Conservation (phyloP, 257 asterid species). For the Gynochthodes officinalis region DNA sequence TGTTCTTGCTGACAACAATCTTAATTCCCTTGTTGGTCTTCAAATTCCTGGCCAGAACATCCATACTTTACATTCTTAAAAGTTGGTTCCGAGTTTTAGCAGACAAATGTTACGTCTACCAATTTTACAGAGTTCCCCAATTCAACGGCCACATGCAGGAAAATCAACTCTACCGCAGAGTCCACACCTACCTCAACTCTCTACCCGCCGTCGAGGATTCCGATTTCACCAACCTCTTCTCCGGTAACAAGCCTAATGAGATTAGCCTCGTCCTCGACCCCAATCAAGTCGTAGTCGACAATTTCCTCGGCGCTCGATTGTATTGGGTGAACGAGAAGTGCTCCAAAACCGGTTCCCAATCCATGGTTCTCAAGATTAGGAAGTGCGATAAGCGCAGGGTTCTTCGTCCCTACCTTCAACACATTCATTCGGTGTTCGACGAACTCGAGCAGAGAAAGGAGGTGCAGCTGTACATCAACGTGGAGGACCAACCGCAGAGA, state of each 20-base stretch:
- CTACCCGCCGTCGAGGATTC: constrained; percentile 70
- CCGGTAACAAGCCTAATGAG: constrained; percentile 60
- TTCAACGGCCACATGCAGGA: constrained; percentile 92
- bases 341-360: constrained; percentile 26
- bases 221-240: constrained; percentile 74
- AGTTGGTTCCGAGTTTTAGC: constrained; percentile 42
- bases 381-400: constrained; percentile 68
- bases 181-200: constrained; percentile 66
- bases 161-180: constrained; percentile 65
- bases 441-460: constrained; percentile 73
- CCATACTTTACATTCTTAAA: constrained; percentile 40
- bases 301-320: constrained; percentile 70
- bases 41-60: constrained; percentile 47
- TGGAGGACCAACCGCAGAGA: constrained; percentile 40
- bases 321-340: constrained; percentile 53
- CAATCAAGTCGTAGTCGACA: constrained; percentile 50
- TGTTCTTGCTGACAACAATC: constrained; percentile 31
- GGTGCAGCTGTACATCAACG: constrained; percentile 61
- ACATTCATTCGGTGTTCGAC: constrained; percentile 57
- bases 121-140: constrained; percentile 80
- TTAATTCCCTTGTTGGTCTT: constrained; percentile 25
- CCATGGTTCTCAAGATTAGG: constrained; percentile 58
- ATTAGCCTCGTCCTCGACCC: constrained; percentile 63
- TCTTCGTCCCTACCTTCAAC: constrained; percentile 66
- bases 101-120: constrained; percentile 61